Conservation (phyloP, 2,329 filamentous ascomycete species). For the Phialophora tarda region DNA sequence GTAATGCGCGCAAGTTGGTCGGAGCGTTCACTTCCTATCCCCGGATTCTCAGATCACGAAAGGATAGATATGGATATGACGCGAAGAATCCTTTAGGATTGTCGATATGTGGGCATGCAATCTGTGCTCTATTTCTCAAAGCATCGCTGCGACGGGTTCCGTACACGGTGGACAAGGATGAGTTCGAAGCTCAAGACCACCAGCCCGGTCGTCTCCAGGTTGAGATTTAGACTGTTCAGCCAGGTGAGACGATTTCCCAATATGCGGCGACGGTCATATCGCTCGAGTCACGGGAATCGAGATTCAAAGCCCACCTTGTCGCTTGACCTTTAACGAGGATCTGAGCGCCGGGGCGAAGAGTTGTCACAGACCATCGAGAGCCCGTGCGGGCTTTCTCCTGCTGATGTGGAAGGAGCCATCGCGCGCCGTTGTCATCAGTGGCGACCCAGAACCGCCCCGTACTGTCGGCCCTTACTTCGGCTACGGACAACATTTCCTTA, state of each 20-base stretch:
- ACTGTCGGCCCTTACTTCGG: constrained; percentile 18
- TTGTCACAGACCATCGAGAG: not conserved
- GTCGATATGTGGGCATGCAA: too few relatives aligned
- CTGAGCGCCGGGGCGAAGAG: constrained; percentile 16
- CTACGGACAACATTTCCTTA: constrained; percentile 19
- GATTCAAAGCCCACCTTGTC: constrained; percentile 26
- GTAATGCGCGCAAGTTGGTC: not conserved
- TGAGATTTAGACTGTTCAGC: not conserved
- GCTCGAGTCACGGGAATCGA: not conserved
- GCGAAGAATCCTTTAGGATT: too few relatives aligned
- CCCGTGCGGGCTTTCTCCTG: constrained; percentile 7
- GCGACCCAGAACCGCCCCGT: constrained; percentile 31
- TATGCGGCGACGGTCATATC: constrained; percentile 25
- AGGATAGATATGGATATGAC: too few relatives aligned
- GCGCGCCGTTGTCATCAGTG: constrained; percentile 18
- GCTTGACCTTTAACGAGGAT: constrained; percentile 29
- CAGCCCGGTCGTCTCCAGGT: not conserved
- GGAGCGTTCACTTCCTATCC: too few relatives aligned
- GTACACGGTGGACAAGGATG: not conserved
- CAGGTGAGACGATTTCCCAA: constrained; percentile 26
- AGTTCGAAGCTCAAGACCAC: not conserved
- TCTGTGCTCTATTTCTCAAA: too few relatives aligned
- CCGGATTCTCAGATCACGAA: too few relatives aligned
- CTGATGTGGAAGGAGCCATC: constrained; percentile 33
- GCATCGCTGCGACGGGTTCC: not conserved